Base-by-base conservation (phyloP, 768 basidiomycete genomes). In the Rhizopogon vinicolor region DNA sequence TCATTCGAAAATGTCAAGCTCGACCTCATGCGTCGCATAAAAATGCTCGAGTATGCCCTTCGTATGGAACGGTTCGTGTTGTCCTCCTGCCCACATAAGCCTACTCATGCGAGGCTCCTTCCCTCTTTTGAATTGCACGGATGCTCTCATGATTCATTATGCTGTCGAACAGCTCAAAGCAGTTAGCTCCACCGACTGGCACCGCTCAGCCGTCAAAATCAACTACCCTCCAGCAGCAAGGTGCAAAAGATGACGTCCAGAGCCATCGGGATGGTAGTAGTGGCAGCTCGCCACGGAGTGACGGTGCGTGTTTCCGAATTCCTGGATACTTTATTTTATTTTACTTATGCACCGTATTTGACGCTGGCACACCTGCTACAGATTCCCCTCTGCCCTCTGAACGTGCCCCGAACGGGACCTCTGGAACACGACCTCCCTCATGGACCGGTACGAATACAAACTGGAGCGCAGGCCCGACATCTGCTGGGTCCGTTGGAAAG, bases 1-100 rank as follows among this genome's bases (percentile, higher is more conserved):
- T 97, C 94, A 0, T 96, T 95, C 63, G 97, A 99, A 73, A 98
- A 98, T 70, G 85, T 96, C 59, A 93, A 97, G 73, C 81, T 94
- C 59, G 97, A 98, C 74, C 79, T 98, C 35, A 87, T 95, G 82
- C 85, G 95, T 58, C 85, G 97, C 56, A 97, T 98, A 62, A 97
- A 97, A 83, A 97, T 99, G 96, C 84, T 99, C 51, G 97, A 99
- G 74, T 98, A 93, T 72, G 97, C 96, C 41, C 78, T 99, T 46
- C 86, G 93, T 45, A 86, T 95, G 77, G 97, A 99, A 75, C 86
- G 97, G 95, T 97, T 59, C 65, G 83, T 77, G 37, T n/a, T 58
- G 54, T 56, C 40, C 58, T 45, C 55, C 52, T 54, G 53, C 53
- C 57, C 37, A 28, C 40, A 29, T 44, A 29, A 22, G 19, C 22